A percentile compares a stretch with the other conserved stretches of the same genome.
phyloP scores from a whole-genome alignment of 2,329 filamentous ascomycete species.

The Endoconidiophora laricicola region DNA sequence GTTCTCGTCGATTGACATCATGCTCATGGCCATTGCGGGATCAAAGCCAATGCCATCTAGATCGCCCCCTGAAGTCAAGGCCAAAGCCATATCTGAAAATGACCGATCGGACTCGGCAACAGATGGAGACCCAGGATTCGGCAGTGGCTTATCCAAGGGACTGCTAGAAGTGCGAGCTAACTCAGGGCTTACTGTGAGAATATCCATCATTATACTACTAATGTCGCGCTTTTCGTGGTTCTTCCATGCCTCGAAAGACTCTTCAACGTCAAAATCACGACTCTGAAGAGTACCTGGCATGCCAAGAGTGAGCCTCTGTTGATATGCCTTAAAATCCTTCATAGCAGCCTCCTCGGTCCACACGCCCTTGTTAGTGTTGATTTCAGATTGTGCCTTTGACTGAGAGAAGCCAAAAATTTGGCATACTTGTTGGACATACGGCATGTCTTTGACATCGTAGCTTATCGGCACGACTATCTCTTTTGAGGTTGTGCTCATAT shows the following conservation, averaged over 20 bases:
- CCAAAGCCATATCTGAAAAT: slow-evolving; percentile 35
- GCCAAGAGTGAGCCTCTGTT: slow-evolving; percentile 69
- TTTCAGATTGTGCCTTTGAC: slow-evolving; percentile 69
- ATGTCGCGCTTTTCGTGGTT: slow-evolving; percentile 75
- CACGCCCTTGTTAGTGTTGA: slow-evolving; percentile 59
- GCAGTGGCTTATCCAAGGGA: slow-evolving; percentile 40
- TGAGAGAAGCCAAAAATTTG: slow-evolving; percentile 69
- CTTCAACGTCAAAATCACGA: slow-evolving; percentile 80
- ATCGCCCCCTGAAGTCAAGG: slow-evolving; percentile 31
- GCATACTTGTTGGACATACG: slow-evolving; percentile 72
- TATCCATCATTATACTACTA: slow-evolving; percentile 83
- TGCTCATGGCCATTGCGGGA: slow-evolving; percentile 35
- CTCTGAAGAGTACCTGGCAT: slow-evolving; percentile 60
- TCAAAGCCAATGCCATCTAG: slow-evolving; percentile 15
- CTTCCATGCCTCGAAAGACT: slow-evolving; percentile 80
- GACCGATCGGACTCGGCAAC: slow-evolving; percentile 30
- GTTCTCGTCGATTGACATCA: slow-evolving; percentile 44
- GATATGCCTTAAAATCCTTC: slow-evolving; percentile 83
- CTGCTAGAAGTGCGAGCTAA: slow-evolving; percentile 59
- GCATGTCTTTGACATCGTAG: slow-evolving; percentile 95
- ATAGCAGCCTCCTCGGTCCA: slow-evolving; percentile 92
- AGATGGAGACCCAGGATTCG: slow-evolving; percentile 26
- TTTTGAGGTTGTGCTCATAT: slow-evolving; percentile 41
- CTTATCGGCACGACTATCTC: slow-evolving; percentile 72
- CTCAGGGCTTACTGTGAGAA: slow-evolving; percentile 72